Evolutionary conservation across 805 yeast genomes (phyloP).

Genomic region (Zygosaccharomyces siamensis): DNA sequence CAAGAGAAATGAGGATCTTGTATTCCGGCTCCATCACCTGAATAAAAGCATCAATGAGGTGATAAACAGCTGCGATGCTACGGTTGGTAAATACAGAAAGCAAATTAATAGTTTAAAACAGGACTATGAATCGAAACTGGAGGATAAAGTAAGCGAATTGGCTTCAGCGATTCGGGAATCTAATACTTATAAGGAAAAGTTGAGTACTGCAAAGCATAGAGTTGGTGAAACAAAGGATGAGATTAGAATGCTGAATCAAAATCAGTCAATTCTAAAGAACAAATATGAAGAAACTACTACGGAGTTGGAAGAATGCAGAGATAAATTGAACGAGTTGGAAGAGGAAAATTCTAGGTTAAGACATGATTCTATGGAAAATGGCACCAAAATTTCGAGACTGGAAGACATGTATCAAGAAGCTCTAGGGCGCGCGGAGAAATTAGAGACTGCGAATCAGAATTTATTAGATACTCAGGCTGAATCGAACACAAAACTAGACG

Average conservation of each 20-base stretch:
- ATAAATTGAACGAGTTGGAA: conserved; percentile 9
- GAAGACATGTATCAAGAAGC: conserved; percentile 9
- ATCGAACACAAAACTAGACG: not conserved
- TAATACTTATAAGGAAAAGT: conserved; percentile 11
- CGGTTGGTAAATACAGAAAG: conserved; percentile 11
- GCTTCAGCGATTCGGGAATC: conserved; percentile 10
- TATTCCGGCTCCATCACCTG: conserved; percentile 18
- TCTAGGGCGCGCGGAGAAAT: not conserved
- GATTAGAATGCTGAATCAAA: conserved; percentile 27
- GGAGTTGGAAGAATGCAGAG: conserved; percentile 16
- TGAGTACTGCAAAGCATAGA: conserved; percentile 16
- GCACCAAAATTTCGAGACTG: conserved; percentile 6
- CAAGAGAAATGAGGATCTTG: conserved; percentile 23
- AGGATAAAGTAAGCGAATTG: conserved; percentile 5
- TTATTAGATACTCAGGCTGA: conserved; percentile 2
- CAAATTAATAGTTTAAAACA: conserved; percentile 10
- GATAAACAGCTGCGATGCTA: conserved; percentile 15
- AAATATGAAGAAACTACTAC: conserved; percentile 22
- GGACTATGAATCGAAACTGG: conserved; percentile 13
- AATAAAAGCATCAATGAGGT: conserved; percentile 19
- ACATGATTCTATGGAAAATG: conserved; percentile 6
- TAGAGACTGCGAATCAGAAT: not conserved
- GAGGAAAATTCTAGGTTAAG: conserved; percentile 5
- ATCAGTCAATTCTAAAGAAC: conserved; percentile 26
- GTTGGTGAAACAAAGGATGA: conserved; percentile 25